Conservation (phyloP, 176 grass and related monocot genomes). For the Zizania latifolia region DNA sequence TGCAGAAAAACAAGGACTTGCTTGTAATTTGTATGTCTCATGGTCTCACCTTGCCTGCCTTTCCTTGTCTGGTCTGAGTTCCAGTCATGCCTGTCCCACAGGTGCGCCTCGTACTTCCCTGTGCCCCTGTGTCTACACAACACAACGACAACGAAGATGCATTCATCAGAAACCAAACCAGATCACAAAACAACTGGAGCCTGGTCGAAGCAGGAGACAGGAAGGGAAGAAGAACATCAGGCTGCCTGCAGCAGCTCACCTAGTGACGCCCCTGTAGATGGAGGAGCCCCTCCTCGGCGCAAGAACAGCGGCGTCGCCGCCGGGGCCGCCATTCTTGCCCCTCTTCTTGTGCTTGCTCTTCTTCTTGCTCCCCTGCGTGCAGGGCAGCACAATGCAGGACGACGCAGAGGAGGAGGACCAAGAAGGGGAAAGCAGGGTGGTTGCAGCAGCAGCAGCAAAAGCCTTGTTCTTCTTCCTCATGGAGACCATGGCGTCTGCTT, state of each 20-base stretch:
- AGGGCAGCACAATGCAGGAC: constrained; percentile 30
- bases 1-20: constrained; percentile 12
- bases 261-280: constrained; percentile 65
- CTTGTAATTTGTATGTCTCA: background rate
- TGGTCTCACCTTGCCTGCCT: constrained; percentile 58
- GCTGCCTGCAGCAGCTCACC: constrained; percentile 30
- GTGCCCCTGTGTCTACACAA: constrained; percentile 48
- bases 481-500: background rate
- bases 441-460: background rate
- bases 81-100: constrained; percentile 62
- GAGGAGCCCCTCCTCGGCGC: constrained; percentile 42
- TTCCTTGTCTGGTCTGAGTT: constrained; percentile 45
- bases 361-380: background rate
- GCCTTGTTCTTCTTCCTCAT: constrained; percentile 9
- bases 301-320: background rate
- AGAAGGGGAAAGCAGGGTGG: constrained; percentile 15
- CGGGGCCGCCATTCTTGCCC: constrained; percentile 1
- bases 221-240: background rate
- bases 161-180: background rate
- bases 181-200: background rate
- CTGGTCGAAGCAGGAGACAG: background rate
- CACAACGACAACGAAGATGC: background rate
- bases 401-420: constrained; percentile 1
- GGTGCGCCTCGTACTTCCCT: constrained; percentile 70
- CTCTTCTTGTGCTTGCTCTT: constrained; percentile 16